Evolutionary conservation across 257 asterid genomes (phyloP), one percentile per base, ranked within the genome.

Genomic region (Solanum ahanhuiri): DNA sequence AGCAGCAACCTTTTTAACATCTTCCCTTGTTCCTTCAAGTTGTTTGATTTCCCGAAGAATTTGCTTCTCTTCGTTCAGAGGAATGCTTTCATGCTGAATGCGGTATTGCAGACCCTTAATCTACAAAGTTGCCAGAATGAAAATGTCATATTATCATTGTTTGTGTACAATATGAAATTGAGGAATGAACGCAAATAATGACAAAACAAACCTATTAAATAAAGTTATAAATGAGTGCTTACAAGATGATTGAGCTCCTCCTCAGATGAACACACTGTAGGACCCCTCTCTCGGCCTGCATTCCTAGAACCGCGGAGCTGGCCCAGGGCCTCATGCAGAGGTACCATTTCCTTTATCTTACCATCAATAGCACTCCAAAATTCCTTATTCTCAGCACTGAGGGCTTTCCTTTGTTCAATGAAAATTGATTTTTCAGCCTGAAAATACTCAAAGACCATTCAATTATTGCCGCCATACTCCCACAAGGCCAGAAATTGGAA

Each of bases 31-130:
- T 81, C 93, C 96, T 90, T 96, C 97, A 35, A 95, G 95, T 86
- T 89, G 96, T 86, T 96, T 96, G 70, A 96, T 96, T 87, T 96
- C 99, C 90, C 97, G 89, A n/a, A 96, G 94, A 81, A 96, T 93
- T 93, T 94, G 99, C 88, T 96, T 96, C 93, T 96, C 99, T 90
- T 96, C 99, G 45, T 72, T 92, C 85, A 96, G 92, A 87, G 98
- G 93, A 88, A 96, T 95, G 93, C 97, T 96, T 92, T 96, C 99
- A 30, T 96, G 99, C 88, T 94, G 96, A 87, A 96, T 96, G 88
- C 94, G 98, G 86, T 94, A 93, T 73, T 95, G 92, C 86, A 90
- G 86, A 91, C 99, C 92, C 92, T 94, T 96, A 76, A 96, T 92
- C 99, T 96, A 88, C 83, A 51, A 22, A 83, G 87, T 34, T 86